A percentile compares a stretch with the other conserved stretches of the same genome.
Conservation (phyloP, 31 red algal genomes). For the Endocladia muricata region DNA sequence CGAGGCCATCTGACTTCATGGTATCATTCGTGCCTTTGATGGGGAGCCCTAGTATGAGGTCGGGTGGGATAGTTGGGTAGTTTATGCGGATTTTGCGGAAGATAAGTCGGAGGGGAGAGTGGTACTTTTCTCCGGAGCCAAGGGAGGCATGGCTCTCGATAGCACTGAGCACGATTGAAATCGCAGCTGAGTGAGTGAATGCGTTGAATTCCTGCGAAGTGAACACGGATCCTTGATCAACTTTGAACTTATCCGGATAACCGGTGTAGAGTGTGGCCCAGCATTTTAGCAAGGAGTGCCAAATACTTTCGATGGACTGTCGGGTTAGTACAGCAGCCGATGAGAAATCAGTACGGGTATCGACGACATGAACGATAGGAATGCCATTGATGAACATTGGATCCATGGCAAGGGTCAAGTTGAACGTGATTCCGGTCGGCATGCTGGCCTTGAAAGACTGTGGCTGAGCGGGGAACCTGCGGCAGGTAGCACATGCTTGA, state of each 20-base stretch:
- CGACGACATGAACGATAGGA: constrained; percentile 32
- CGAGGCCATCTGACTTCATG: constrained; percentile 2
- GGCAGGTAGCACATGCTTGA: not conserved
- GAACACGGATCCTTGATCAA: not conserved
- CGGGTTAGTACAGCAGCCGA: not conserved
- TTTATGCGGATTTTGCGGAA: constrained; percentile 12
- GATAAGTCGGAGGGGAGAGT: constrained; percentile 12
- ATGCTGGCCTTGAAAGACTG: constrained; percentile 4
- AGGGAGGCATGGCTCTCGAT: constrained; percentile 62
- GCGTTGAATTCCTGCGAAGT: constrained; percentile 3
- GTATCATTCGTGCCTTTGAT: constrained; percentile 45
- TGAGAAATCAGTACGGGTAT: constrained; percentile 25
- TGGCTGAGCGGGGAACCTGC: not conserved
- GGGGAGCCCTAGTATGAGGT: not conserved
- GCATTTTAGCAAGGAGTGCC: constrained; percentile 15
- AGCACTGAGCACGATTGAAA: not conserved
- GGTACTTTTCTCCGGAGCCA: constrained; percentile 50
- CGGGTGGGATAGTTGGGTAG: not conserved
- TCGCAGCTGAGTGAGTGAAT: not conserved
- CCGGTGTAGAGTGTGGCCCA: constrained; percentile 42
- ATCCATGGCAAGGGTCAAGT: constrained; percentile 17
- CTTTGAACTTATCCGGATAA: not conserved
- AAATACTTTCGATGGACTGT: constrained; percentile 15
- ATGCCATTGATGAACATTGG: constrained; percentile 17
- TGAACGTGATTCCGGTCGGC: constrained; percentile 10